phyloP scores from a whole-genome alignment of 108 stramenopile genomes.

The Skeletonema grethae region DNA sequence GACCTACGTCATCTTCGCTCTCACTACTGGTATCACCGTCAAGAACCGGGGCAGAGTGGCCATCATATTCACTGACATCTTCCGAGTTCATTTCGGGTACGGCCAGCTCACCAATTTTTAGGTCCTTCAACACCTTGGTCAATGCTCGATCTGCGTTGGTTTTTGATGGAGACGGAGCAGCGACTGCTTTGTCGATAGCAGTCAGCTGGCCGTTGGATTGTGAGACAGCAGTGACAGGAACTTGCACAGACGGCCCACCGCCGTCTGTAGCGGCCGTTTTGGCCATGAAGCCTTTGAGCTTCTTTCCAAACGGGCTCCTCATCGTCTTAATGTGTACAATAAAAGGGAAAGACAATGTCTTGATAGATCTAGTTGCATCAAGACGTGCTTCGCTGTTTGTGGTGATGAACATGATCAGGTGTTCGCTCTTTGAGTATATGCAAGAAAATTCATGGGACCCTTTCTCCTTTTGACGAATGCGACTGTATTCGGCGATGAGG shows the following conservation, averaged over 20 bases:
- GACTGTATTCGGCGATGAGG: too few relatives aligned
- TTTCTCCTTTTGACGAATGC: too few relatives aligned
- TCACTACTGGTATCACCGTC: neutral
- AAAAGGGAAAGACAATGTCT: too few relatives aligned
- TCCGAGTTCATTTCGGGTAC: neutral
- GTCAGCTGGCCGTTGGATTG: neutral
- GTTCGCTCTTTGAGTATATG: too few relatives aligned
- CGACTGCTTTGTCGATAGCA: neutral
- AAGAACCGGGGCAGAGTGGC: neutral
- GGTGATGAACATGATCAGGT: too few relatives aligned
- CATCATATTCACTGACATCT: constrained; percentile 2
- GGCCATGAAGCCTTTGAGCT: constrained; percentile 5
- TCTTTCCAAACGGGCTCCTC: neutral
- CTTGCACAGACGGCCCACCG: neutral
- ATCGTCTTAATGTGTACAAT: neutral
- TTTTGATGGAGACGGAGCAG: neutral
- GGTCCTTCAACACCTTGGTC: neutral
- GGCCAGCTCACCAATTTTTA: neutral
- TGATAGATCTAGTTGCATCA: too few relatives aligned
- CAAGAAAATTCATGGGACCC: too few relatives aligned
- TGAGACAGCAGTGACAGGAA: neutral
- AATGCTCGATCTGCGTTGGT: neutral
- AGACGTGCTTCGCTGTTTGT: too few relatives aligned
- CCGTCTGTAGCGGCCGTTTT: neutral
- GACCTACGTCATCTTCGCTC: neutral